Evolutionary conservation across 2,329 filamentous ascomycete genomes (phyloP).

Genomic region (Lasiodiplodia gonubiensis): DNA sequence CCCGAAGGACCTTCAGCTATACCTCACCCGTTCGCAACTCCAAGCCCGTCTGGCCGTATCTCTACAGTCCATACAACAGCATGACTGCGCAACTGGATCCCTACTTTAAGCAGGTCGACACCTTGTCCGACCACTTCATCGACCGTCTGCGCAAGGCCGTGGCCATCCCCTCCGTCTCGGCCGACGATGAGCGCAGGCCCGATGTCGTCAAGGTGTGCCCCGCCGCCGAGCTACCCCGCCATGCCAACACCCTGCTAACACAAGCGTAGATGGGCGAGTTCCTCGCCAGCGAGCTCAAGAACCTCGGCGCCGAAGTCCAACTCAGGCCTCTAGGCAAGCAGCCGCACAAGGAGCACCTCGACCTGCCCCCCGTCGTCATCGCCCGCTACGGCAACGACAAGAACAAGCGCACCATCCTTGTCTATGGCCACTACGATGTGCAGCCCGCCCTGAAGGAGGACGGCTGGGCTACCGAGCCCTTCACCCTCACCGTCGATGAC

Average conservation of each 20-base stretch:
- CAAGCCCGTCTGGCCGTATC: conserved; percentile 50
- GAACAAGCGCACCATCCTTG: conserved; percentile 91
- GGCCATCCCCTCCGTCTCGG: conserved; percentile 93
- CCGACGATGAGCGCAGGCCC: conserved; percentile 83
- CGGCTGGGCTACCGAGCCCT: conserved; percentile 95
- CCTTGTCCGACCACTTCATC: conserved; percentile 79
- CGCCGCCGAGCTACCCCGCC: background rate
- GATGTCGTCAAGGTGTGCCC: conserved; percentile 79
- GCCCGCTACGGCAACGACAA: conserved; percentile 91
- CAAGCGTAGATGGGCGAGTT: conserved; percentile 80
- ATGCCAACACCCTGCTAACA: conserved; percentile 27
- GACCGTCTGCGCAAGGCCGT: conserved; percentile 89
- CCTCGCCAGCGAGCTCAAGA: conserved; percentile 80
- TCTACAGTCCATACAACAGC: conserved; percentile 63
- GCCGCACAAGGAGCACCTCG: conserved; percentile 85
- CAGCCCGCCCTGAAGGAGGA: conserved; percentile 93
- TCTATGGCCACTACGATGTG: conserved; percentile 99
- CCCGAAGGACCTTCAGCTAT: conserved; percentile 17
- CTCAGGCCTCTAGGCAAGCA: conserved; percentile 88
- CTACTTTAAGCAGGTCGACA: conserved; percentile 92
- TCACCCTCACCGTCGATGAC: conserved; percentile 83
- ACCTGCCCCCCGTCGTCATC: conserved; percentile 90
- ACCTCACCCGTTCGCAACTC: background rate
- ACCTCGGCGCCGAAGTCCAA: conserved; percentile 85
- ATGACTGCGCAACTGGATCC: conserved; percentile 92